Conservation (phyloP, 495 filamentous ascomycete species). For the Umbilicaria muhlenbergii region DNA sequence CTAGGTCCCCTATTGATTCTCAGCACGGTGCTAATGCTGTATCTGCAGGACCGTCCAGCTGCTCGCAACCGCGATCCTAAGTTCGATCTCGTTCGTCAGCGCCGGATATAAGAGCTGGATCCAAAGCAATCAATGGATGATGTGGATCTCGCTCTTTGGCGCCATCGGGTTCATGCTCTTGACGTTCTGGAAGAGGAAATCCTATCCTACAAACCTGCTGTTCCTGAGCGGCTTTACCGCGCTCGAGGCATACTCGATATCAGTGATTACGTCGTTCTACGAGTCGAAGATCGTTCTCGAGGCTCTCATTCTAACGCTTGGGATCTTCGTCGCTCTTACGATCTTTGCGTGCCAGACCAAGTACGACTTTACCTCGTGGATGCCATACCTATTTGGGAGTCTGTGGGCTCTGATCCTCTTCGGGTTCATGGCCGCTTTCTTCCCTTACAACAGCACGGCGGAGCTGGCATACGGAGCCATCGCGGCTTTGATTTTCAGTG, state of each 20-base stretch:
- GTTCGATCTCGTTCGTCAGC: constrained; percentile 74
- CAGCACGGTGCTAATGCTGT: background rate
- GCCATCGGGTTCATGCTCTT: constrained; percentile 68
- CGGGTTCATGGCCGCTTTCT: constrained; percentile 75
- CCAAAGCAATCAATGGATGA: constrained; percentile 64
- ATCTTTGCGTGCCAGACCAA: constrained; percentile 94
- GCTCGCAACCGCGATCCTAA: constrained; percentile 64
- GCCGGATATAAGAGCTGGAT: constrained; percentile 71
- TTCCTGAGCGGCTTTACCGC: constrained; percentile 88
- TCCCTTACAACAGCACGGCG: constrained; percentile 58
- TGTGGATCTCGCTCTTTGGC: constrained; percentile 72
- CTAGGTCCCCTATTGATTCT: background rate
- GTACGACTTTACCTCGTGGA: constrained; percentile 95
- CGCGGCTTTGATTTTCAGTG: constrained; percentile 75
- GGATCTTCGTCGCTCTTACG: constrained; percentile 85
- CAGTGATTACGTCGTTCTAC: constrained; percentile 82
- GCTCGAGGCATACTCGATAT: constrained; percentile 85
- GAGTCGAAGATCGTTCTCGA: constrained; percentile 67
- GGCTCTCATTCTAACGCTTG: constrained; percentile 78
- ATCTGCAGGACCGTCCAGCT: constrained; percentile 63
- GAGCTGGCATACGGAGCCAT: constrained; percentile 76
- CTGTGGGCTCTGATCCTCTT: constrained; percentile 86
- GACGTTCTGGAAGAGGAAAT: constrained; percentile 97
- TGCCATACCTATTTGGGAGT: constrained; percentile 82
- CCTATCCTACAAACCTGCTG: constrained; percentile 84